Evolutionary conservation across 2,329 filamentous ascomycete species (phyloP).

Genomic region (Diaporthe velutina): DNA sequence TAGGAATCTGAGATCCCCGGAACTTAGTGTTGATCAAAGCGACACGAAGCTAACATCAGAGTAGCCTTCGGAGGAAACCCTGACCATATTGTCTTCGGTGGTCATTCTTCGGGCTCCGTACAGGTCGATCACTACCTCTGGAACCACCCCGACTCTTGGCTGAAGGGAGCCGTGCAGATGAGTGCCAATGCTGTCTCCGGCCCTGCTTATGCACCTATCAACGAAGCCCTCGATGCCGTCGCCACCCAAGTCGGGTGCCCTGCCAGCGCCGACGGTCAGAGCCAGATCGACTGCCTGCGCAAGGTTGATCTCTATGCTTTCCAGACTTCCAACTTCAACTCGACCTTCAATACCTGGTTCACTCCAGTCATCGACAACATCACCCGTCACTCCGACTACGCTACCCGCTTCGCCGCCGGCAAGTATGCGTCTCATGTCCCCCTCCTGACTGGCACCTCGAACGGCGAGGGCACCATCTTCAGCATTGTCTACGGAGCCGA

Average conservation of each 20-base stretch:
- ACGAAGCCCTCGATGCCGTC: slow-evolving; percentile 53
- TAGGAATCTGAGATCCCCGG: not conserved
- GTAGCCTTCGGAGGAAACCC: slow-evolving; percentile 58
- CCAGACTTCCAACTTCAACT: slow-evolving; percentile 50
- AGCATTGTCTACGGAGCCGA: slow-evolving; percentile 50
- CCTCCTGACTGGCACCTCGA: slow-evolving; percentile 51
- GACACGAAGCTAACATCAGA: not conserved
- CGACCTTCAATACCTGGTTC: slow-evolving; percentile 57
- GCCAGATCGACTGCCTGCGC: slow-evolving; percentile 56
- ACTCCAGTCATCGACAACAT: slow-evolving; percentile 52
- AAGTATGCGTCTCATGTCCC: slow-evolving; percentile 51
- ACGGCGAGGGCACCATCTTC: slow-evolving; percentile 54
- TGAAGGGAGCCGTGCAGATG: slow-evolving; percentile 55
- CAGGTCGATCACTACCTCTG: slow-evolving; percentile 58
- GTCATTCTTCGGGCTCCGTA: slow-evolving; percentile 53
- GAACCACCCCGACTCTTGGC: slow-evolving; percentile 54
- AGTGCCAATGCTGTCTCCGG: slow-evolving; percentile 57
- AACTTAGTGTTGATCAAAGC: not conserved
- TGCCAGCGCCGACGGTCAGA: slow-evolving; percentile 43
- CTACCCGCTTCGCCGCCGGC: slow-evolving; percentile 43
- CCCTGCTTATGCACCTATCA: slow-evolving; percentile 52
- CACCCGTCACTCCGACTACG: slow-evolving; percentile 51
- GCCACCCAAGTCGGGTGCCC: slow-evolving; percentile 53
- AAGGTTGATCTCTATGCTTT: slow-evolving; percentile 47
- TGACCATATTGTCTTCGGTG: slow-evolving; percentile 59